Base-by-base conservation (phyloP, 73 alveolate species). In the Paramecium primaurelia region DNA sequence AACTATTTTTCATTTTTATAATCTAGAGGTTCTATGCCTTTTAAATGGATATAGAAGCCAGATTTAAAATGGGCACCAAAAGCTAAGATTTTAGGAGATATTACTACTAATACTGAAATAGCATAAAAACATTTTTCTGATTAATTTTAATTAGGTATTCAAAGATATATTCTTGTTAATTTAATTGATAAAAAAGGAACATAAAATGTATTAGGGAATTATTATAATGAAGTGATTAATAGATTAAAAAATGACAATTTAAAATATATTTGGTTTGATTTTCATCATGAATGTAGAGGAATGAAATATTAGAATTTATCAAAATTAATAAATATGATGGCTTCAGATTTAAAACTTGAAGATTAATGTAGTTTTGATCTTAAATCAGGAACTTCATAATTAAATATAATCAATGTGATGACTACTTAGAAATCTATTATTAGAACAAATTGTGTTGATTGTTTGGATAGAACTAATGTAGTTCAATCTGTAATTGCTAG, bases 361-460 rank as follows among this genome's bases (percentile, higher is more conserved):
- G 54, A 92, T 64, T 75, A 73, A 34, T 96, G 91, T 42, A 93
- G 86, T 86, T 93, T 94, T 92, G 93, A 88, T 22, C 47, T 77
- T 26, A 20, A 86, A 40, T 51, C 40, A 22, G 64, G 59, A 7
- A 80, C 47, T 3, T 49, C 71, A 8, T 45, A 80, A 80, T 22
- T 80, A 80, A 45, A 42, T 45, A 40, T 80, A 45, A 49, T 96
- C 25, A 97, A 22, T 32, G 86, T 28, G 25, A 73, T 25, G 37
- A 58, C 51, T 18, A 85, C 69, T 10, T 98, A 98, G 95, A 95
- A 95, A 86, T 99, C 99, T 38, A 95, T 96, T 1, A 95, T 98
- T 26, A 92, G 99, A 93, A 96, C 99, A 38, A 98, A 98, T 92
- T 98, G 99, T 80, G 95, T 98, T n/a, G 99, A 98, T 92, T 97